Base-by-base conservation (phyloP, 208 protist species). In the Trypanosoma avium region DNA sequence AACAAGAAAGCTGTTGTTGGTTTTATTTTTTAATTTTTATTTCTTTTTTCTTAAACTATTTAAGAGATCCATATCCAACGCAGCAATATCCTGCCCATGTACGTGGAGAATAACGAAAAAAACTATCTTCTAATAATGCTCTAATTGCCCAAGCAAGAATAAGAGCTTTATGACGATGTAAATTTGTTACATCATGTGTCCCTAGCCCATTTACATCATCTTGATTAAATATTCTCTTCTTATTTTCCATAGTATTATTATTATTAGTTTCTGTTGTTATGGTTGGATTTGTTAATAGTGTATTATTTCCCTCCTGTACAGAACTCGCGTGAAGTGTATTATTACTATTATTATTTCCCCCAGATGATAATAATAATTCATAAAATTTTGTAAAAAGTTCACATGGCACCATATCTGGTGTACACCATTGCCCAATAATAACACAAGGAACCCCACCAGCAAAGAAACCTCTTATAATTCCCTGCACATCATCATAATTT, bases 391-490 rank as follows among this genome's bases (percentile, higher is more conserved):
- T 64, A 38, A 96, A 90, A 19, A 96, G 75, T 42, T 88, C 64
- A 22, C 77, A 61, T 27, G 91, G 88, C 29, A 81, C 64, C 86
- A 96, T 91, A 62, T 96, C 91, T 0, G 91, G 91, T 17, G 88
- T 96, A 79, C 91, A 96, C 88, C 91, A 96, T 77, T 90, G 87
- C 15, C 79, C 77, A 6, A 73, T 65, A 55, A 96, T 75, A 9
- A 96, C 80, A 62, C 84, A 93, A 15, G 88, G 86, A 49, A 85
- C 86, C 4, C 88, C 88, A 61, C 75, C 69, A 49, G 79, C 70
- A 53, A 87, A 81, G 59, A 94, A 92, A 27, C 73, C 75, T 12
- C 91, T 83, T 54, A 88, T 54, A 4, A 96, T 74, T 10, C 82
- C 56, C 27, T 90, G 65, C 38, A 84, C 77, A 45, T 90, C 85